Base-by-base conservation (phyloP, 2,329 filamentous ascomycete genomes). In the Cladorrhinum sp. region DNA sequence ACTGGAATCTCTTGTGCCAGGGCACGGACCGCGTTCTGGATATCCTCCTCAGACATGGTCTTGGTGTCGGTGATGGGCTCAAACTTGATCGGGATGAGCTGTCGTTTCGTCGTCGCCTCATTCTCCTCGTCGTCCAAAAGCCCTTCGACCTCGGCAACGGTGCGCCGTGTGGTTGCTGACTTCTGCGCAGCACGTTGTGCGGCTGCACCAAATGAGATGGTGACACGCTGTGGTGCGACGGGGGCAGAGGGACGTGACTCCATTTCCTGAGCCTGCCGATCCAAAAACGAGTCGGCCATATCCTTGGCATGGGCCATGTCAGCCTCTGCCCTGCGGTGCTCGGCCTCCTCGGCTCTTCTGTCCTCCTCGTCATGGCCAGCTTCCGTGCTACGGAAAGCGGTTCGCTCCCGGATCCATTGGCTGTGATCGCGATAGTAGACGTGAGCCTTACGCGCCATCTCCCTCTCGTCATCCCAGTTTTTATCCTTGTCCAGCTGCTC, bases 91-190 rank as follows among this genome's bases (percentile, higher is more conserved):
- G 92, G 90, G 36, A 95, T 82, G 56, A 96, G 86, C 61, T 88
- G 89, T 7, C 91, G 86, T 75, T 88, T 91, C 4, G 85, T 84
- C 21, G 83, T 82, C 55, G 82, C 79, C 55, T 89, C 85, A 64
- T 95, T 90, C 71, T 98, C 95, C 74, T 98, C 95, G 74, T 98
- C 93, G 76, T 98, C 95, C 66, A 99, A 81, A 0, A 99, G 81
- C 30, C 92, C 92, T 79, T 98, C 95, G 59, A 99, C 91, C 72
- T 99, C 95, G 60, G 92, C 92, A 64, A 96, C 88, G 0, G 92
- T 96, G 63, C 92, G 89, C 62, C 91, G 85, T 61, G 84, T 80
- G 0, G 84, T 78, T 14, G 81, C 80, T 0, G 77, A 77, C 46
- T 81, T 79, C 61, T 84, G 83, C 0, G 82, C 82, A 0, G 82